phyloP scores from a whole-genome alignment of 768 basidiomycete species.

The Tubosaeta sp. region DNA sequence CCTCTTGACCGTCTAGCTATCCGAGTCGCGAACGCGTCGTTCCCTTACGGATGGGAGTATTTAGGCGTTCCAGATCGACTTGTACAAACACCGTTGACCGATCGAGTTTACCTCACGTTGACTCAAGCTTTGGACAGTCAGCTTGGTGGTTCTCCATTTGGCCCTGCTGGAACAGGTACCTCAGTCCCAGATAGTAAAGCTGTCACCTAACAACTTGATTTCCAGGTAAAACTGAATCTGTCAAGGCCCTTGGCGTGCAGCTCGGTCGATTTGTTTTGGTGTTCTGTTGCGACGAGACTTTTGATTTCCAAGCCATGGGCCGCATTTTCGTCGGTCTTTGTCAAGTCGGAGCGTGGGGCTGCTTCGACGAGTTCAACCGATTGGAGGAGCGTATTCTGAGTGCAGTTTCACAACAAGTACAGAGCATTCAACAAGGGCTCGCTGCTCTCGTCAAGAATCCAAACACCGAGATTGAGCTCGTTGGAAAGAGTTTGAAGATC shows the following conservation, averaged over 20 bases:
- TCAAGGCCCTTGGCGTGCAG: constrained; percentile 96
- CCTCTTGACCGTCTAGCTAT: constrained; percentile 79
- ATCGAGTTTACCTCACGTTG: constrained; percentile 92
- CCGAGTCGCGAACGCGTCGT: constrained; percentile 83
- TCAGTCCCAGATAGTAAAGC: neutral
- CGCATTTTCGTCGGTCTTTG: constrained; percentile 98
- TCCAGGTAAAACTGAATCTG: constrained; percentile 95
- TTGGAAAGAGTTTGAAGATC: constrained; percentile 90
- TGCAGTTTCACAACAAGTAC: constrained; percentile 98
- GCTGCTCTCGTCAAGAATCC: constrained; percentile 80
- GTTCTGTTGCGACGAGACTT: constrained; percentile 99
- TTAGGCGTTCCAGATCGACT: constrained; percentile 94
- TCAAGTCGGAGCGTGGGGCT: constrained; percentile 99
- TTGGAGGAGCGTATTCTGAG: constrained; percentile 96
- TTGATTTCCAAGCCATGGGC: constrained; percentile 99
- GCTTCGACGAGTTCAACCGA: constrained; percentile 97
- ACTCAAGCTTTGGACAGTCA: constrained; percentile 95
- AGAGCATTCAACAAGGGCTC: constrained; percentile 95
- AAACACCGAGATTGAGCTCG: constrained; percentile 88
- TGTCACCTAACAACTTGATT: constrained; percentile 2
- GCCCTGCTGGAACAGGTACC: constrained; percentile 93
- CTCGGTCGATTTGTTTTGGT: constrained; percentile 98
- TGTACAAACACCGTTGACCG: constrained; percentile 96
- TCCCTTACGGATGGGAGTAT: constrained; percentile 99
- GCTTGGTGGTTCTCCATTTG: constrained; percentile 95